Conservation (phyloP, 2,329 filamentous ascomycete species). For the Furcasterigmium sp. region DNA sequence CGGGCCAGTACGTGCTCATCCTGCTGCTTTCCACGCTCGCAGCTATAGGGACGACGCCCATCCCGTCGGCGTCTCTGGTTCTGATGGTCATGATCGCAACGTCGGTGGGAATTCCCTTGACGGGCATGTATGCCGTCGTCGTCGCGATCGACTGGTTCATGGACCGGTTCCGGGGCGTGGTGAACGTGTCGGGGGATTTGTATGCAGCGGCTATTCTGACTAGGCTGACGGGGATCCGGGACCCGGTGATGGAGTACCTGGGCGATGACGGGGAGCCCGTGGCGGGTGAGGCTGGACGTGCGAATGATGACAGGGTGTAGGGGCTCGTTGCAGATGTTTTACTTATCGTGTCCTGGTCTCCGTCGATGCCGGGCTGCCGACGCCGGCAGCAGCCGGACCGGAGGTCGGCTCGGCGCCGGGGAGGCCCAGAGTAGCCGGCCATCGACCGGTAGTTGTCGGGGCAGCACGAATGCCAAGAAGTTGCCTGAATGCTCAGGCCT, state of each 20-base stretch:
- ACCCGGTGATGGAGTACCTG: slow-evolving; percentile 9
- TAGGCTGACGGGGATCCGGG: slow-evolving; percentile 31
- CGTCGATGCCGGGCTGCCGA: no score
- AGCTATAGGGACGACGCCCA: slow-evolving; percentile 48
- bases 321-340: no score
- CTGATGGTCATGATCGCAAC: slow-evolving; percentile 46
- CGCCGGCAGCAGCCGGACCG: no score
- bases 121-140: slow-evolving; percentile 47
- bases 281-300: no score
- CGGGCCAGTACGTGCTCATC: slow-evolving; percentile 42
- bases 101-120: slow-evolving; percentile 37
- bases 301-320: no score
- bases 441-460: no score
- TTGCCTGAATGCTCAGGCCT: no score
- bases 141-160: slow-evolving; percentile 51
- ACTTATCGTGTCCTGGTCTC: no score
- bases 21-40: slow-evolving; percentile 43
- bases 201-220: slow-evolving; percentile 34
- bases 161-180: slow-evolving; percentile 47
- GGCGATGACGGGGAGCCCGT: not conserved
- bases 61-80: slow-evolving; percentile 45
- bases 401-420: no score
- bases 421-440: no score
- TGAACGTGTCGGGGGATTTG: slow-evolving; percentile 46
- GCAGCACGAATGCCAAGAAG: no score